These are phyloP conservation scores for Monosporozyma aerobia DNA, from an alignment of 805 yeast genomes.

Conservation along the genomic window DNA sequence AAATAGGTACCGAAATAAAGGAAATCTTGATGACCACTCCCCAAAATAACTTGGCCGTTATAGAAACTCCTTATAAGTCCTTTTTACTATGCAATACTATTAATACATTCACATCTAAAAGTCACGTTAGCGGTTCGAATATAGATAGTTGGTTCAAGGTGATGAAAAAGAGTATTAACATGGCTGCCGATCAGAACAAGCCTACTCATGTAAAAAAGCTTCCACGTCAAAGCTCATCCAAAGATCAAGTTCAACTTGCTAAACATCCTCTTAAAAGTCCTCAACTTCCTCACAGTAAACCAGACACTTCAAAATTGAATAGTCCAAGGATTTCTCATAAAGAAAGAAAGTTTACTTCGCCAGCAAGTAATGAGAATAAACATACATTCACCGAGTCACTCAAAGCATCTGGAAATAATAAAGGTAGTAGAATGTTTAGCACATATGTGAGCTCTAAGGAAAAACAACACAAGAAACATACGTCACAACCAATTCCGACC, in stretches of 20 bases:
- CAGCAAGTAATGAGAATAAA: conserved; percentile 7
- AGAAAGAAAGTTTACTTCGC: neutral
- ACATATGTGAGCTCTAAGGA: conserved; percentile 24
- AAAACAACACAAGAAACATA: conserved; percentile 7
- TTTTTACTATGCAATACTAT: conserved; percentile 28
- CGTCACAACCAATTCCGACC: conserved; percentile 21
- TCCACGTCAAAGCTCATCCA: neutral
- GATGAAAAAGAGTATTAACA: conserved; percentile 39
- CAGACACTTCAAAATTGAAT: conserved; percentile 4
- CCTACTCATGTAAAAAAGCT: neutral
- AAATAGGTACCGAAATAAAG: conserved; percentile 45
- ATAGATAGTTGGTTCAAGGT: conserved; percentile 44
- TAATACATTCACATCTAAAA: conserved; percentile 37
- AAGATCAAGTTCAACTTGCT: neutral
- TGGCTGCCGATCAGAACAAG: conserved; percentile 35
- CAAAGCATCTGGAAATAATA: neutral
- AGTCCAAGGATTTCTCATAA: conserved; percentile 19
- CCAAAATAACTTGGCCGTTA: conserved; percentile 37
- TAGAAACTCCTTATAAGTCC: conserved; percentile 45
- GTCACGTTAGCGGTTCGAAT: conserved; percentile 32
- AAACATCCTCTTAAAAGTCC: neutral
- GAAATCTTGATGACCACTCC: conserved; percentile 44
- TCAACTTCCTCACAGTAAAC: neutral
- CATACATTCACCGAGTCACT: conserved; percentile 3
- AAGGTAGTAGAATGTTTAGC: conserved; percentile 27